Conservation (phyloP, 805 yeast species). For the Hyphopichia homilentoma region DNA sequence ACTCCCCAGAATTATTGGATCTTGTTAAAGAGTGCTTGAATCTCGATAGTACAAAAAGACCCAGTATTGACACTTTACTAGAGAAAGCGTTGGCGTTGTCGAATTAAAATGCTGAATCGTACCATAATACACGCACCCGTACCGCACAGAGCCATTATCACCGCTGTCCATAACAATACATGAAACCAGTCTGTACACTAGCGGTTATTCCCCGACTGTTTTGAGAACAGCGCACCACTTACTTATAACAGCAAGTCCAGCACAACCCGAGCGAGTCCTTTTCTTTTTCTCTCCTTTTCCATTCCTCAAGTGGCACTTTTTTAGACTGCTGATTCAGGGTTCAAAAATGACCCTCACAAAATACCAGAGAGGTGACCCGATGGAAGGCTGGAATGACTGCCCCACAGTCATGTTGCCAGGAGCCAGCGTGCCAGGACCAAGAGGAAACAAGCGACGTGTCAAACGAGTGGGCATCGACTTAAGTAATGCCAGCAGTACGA, state of each 20-base stretch:
- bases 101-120: no score
- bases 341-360: slow-evolving; percentile 27
- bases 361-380: slow-evolving; percentile 34
- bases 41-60: slow-evolving; percentile 60
- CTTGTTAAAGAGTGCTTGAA: slow-evolving; percentile 60
- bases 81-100: slow-evolving; percentile 41
- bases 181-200: no score
- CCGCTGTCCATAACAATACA: no score
- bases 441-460: slow-evolving; percentile 9
- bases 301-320: no score
- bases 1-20: slow-evolving; percentile 52
- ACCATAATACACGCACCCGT: no score
- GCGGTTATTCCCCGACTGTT: no score
- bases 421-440: slow-evolving; percentile 4
- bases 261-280: no score
- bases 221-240: no score
- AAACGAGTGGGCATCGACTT: slow-evolving; percentile 8
- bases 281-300: background rate
- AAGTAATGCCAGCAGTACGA: slow-evolving; percentile 1
- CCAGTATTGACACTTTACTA: slow-evolving; percentile 57
- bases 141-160: no score
- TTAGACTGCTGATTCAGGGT: no score
- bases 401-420: slow-evolving; percentile 31
- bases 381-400: slow-evolving; percentile 64
- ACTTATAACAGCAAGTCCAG: no score